Conservation (phyloP, 768 basidiomycete genomes). For the Termitomyces sp. region DNA sequence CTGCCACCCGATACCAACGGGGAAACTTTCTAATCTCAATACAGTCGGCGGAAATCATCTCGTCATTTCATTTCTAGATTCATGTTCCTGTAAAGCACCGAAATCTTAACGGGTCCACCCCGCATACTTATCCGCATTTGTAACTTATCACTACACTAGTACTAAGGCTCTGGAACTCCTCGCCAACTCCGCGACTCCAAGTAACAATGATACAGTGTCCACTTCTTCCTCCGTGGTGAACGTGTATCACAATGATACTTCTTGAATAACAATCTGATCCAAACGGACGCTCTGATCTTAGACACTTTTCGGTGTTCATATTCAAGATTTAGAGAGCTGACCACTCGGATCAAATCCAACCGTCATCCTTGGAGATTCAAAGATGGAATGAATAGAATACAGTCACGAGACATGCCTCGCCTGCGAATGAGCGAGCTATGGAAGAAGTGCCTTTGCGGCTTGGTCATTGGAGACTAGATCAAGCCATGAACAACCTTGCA, state of each 20-base stretch:
- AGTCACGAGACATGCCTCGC: neutral
- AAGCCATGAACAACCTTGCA: neutral
- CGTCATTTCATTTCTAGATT: neutral
- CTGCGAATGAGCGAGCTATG: neutral
- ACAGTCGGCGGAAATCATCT: neutral
- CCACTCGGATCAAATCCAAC: neutral
- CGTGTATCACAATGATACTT: neutral
- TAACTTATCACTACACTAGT: neutral
- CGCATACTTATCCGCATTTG: neutral
- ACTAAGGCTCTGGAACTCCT: neutral
- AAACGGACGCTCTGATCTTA: too few species aligned
- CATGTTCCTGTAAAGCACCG: neutral
- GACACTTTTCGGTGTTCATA: neutral
- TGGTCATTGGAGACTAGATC: neutral
- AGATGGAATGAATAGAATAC: neutral
- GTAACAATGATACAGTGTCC: neutral
- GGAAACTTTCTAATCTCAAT: neutral
- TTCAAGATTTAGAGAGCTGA: neutral
- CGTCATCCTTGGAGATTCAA: neutral
- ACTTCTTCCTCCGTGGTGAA: neutral
- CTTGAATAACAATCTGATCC: neutral
- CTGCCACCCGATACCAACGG: neutral
- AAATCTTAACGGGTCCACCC: neutral
- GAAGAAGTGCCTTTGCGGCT: too few species aligned
- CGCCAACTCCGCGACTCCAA: neutral